Evolutionary conservation across 139 green algal genomes (phyloP).

Genomic region (Gonium pectorale): DNA sequence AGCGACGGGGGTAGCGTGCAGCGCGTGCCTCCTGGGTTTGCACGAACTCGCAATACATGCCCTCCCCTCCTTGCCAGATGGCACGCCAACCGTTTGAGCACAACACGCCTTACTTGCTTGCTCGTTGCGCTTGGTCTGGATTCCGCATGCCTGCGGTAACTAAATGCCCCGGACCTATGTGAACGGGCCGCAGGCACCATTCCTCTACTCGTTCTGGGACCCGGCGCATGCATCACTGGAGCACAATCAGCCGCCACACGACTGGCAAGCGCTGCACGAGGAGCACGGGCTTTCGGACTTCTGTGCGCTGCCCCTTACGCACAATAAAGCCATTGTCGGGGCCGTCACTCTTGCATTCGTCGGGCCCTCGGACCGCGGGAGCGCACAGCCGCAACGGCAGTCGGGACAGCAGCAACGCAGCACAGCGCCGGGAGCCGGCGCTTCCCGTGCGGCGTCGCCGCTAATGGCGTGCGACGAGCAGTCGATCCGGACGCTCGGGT

Average conservation of each 20-base stretch:
- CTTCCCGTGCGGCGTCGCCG: no score
- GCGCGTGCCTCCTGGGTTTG: no score
- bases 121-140: no score
- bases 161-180: no score
- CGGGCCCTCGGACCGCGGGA: background rate
- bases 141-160: no score
- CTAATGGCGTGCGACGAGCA: constrained; percentile 17
- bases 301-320: constrained; percentile 16
- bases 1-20: no score
- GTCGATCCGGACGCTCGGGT: constrained; percentile 15
- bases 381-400: background rate
- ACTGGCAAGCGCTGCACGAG: constrained; percentile 29
- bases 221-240: background rate
- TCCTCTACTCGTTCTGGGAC: constrained; percentile 31
- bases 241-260: constrained; percentile 26
- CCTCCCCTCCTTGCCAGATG: no score
- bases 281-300: background rate
- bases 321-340: constrained; percentile 22
- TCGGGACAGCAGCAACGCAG: background rate
- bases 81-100: no score
- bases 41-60: no score
- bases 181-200: background rate
- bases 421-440: background rate
- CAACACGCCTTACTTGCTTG: no score
- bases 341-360: background rate